Conservation (phyloP, 129 eudicot genomes). For the Tanacetum coccineum region DNA sequence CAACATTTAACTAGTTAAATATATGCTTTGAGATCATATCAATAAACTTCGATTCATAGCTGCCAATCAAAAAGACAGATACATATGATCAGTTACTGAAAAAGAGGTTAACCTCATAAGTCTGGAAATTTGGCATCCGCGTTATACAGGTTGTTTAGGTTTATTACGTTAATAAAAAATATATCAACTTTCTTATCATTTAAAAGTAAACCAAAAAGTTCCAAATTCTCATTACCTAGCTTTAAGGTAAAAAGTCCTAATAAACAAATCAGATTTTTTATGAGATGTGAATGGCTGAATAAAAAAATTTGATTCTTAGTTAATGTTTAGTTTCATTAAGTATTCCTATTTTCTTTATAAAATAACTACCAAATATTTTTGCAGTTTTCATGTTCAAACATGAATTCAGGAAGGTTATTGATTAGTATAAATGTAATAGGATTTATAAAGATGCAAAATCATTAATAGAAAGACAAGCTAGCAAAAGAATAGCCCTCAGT, state of each 20-base stretch:
- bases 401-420: background rate
- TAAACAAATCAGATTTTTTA: background rate
- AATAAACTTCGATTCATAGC: conserved; percentile 32
- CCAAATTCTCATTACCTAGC: too few relatives aligned
- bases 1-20: conserved; percentile 23
- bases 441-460: background rate
- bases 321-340: background rate
- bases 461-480: background rate
- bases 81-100: background rate
- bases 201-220: too few relatives aligned
- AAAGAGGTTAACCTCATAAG: background rate
- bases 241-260: too few relatives aligned
- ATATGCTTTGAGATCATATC: conserved; percentile 29
- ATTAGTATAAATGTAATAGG: background rate
- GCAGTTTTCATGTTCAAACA: too few relatives aligned
- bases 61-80: conserved; percentile 1
- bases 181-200: background rate
- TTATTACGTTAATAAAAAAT: background rate
- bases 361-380: too few relatives aligned
- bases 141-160: background rate
- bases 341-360: too few relatives aligned
- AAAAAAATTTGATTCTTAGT: background rate
- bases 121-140: background rate
- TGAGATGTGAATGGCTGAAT: background rate
- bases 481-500: background rate